Evolutionary conservation across 306 rosid species (phyloP).

Genomic region (Medicago ruthenica): DNA sequence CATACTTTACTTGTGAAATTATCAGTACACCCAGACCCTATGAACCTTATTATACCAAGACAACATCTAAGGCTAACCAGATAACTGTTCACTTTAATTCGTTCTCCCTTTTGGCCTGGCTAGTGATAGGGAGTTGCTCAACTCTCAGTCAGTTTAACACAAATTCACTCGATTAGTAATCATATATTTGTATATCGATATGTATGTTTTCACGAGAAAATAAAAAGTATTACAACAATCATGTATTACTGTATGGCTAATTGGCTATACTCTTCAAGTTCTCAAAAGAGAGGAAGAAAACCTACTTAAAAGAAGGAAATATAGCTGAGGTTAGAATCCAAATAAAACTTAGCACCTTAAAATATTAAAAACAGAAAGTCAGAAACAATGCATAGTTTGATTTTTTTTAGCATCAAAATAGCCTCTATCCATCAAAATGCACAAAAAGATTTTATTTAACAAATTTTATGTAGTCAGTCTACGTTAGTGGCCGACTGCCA

Average conservation of each 20-base stretch:
- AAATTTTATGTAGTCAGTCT: background rate
- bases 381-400: conserved; percentile 3
- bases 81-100: background rate
- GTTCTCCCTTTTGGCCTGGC: background rate
- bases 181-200: background rate
- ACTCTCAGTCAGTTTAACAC: background rate
- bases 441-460: background rate
- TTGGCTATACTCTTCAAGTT: conserved; percentile 14
- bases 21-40: too few species aligned
- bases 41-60: background rate
- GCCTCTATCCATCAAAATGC: background rate
- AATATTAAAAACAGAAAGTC: conserved; percentile 16
- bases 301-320: background rate
- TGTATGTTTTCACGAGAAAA: background rate
- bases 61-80: background rate
- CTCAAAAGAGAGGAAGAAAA: conserved; percentile 36
- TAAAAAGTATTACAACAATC: background rate
- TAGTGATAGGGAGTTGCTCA: background rate
- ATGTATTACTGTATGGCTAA: background rate
- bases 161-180: background rate
- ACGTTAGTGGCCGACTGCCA: background rate
- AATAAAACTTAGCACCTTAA: conserved; percentile 1
- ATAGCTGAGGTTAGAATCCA: conserved; percentile 15
- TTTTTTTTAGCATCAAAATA: conserved; percentile 35
- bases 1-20: background rate